Percentiles rank a stretch among this genome's conserved stretches.
Conservation (phyloP, 1,284 basidiomycete species). For the Lentinus polychrous region DNA sequence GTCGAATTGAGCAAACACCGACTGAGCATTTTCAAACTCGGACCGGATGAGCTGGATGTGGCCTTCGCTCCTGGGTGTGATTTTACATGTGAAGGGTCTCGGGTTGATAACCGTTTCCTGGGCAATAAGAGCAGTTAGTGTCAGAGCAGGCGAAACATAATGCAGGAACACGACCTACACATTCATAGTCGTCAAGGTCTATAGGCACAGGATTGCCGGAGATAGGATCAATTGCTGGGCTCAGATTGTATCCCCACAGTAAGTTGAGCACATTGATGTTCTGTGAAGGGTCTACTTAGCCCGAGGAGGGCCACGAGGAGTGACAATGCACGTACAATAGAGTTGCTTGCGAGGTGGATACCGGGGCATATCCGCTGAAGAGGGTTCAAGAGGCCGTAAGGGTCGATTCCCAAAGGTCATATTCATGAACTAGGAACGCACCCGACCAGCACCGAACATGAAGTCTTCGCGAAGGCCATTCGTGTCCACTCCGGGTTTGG, state of each 20-base stretch:
- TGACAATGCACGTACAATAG: background rate
- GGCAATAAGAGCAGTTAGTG: background rate
- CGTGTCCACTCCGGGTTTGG: conserved; percentile 4
- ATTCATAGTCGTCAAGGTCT: conserved; percentile 1
- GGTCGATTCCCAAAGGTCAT: background rate
- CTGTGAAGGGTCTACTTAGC: background rate
- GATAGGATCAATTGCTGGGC: conserved; percentile 3
- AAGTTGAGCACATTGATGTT: conserved; percentile 10
- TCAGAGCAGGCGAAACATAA: background rate
- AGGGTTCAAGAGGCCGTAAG: background rate
- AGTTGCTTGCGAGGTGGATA: conserved; percentile 5
- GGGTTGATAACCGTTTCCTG: conserved; percentile 1
- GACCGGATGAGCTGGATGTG: conserved; percentile 3
- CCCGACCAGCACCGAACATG: conserved; percentile 7
- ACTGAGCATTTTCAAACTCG: conserved; percentile 1
- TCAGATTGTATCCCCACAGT: conserved; percentile 11
- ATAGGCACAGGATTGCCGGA: conserved; percentile 1
- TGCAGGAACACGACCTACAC: background rate
- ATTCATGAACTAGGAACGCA: background rate
- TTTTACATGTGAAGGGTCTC: conserved; percentile 7
- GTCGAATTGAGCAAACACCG: conserved; percentile 3
- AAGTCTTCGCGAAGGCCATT: conserved; percentile 5
- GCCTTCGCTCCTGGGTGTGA: conserved; percentile 3
- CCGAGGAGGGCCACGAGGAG: background rate
- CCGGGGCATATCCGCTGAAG: conserved; percentile 8